A percentile compares a stretch with the other conserved stretches of the same genome.
phyloP scores from a whole-genome alignment of 2,329 filamentous ascomycete species.

The Colletotrichum neosansevieriae region DNA sequence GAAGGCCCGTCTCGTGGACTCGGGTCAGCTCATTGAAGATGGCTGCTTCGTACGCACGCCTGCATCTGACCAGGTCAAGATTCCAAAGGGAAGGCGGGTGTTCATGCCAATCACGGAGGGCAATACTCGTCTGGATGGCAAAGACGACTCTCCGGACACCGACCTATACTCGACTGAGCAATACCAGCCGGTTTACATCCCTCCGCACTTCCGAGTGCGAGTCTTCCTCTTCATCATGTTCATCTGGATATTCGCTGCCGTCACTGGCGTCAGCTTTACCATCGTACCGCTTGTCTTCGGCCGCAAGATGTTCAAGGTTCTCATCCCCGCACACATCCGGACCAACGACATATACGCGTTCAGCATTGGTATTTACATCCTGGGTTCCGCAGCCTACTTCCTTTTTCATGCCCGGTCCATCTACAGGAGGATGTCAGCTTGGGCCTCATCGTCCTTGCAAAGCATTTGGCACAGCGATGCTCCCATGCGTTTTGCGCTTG shows the following conservation, averaged over 20 bases:
- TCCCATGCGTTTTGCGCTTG: constrained; percentile 46
- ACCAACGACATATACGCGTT: constrained; percentile 98
- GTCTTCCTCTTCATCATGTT: constrained; percentile 88
- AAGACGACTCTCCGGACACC: constrained; percentile 64
- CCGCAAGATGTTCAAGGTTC: constrained; percentile 77
- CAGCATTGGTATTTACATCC: constrained; percentile 86
- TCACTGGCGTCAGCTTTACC: constrained; percentile 86
- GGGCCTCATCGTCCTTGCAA: constrained; percentile 43
- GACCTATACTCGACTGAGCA: constrained; percentile 68
- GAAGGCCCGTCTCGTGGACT: constrained; percentile 60
- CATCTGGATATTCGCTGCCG: constrained; percentile 93
- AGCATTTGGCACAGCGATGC: constrained; percentile 48
- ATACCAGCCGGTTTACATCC: constrained; percentile 82
- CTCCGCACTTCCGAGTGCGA: constrained; percentile 84
- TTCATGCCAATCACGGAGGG: constrained; percentile 82
- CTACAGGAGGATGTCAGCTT: constrained; percentile 48
- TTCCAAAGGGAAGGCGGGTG: constrained; percentile 84
- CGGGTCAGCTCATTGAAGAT: constrained; percentile 71
- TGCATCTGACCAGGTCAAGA: constrained; percentile 93
- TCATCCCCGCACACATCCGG: constrained; percentile 78
- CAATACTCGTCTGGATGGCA: constrained; percentile 74
- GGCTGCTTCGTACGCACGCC: constrained; percentile 92
- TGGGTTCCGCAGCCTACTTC: constrained; percentile 76
- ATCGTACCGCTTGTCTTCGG: constrained; percentile 90
- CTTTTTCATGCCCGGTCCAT: constrained; percentile 63